Evolutionary conservation across 805 yeast species (phyloP).

Genomic region (Kodamaea nitidulidarum): DNA sequence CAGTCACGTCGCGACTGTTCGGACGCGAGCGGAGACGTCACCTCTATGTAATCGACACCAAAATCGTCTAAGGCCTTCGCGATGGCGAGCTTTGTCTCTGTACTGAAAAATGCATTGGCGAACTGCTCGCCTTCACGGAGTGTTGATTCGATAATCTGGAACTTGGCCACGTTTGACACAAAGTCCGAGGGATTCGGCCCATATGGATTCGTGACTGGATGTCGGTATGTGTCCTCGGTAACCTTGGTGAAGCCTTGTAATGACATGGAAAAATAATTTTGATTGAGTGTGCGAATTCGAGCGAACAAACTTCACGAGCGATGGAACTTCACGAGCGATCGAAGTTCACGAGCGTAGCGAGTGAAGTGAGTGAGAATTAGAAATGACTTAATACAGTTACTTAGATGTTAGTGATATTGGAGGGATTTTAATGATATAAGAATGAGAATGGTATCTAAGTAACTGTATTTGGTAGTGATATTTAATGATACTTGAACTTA

Average conservation of each 20-base stretch:
- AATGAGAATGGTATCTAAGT: too few relatives aligned
- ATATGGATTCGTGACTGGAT: slow-evolving; percentile 40
- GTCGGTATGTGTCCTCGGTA: slow-evolving; percentile 24
- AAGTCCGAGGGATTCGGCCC: slow-evolving; percentile 58
- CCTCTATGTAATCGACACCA: slow-evolving; percentile 58
- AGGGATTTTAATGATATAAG: too few relatives aligned
- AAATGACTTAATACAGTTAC: too few relatives aligned
- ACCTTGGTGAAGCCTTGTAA: slow-evolving; percentile 33
- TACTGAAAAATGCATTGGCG: slow-evolving; percentile 57
- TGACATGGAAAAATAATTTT: slow-evolving; percentile 6
- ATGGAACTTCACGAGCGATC: too few relatives aligned
- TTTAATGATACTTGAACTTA: too few relatives aligned
- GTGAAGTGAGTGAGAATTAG: too few relatives aligned
- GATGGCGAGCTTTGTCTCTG: slow-evolving; percentile 53
- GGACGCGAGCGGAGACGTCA: slow-evolving; percentile 57
- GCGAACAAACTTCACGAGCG: too few relatives aligned
- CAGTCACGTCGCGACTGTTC: slow-evolving; percentile 56
- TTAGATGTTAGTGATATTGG: too few relatives aligned
- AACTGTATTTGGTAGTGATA: too few relatives aligned
- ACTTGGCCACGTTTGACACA: slow-evolving; percentile 50
- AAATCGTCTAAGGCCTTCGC: slow-evolving; percentile 60
- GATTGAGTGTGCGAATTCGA: too few relatives aligned
- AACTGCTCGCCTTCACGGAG: slow-evolving; percentile 63
- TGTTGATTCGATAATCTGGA: slow-evolving; percentile 54
- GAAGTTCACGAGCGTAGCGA: too few relatives aligned